These are phyloP conservation scores for maize (Zea mays) DNA, from an alignment of 176 grass and related monocot species.

Conservation along the genomic window Zm-B73-REFERENCE-NAM-5.0 NC_050099.1:190055501-190056000, in stretches of 20 bases:
- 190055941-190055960: too few relatives aligned
- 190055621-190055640: background rate
- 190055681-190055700: background rate
- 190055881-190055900: background rate
- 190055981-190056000: background rate
- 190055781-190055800: too few relatives aligned
- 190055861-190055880: background rate
- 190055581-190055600: background rate
- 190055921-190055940: background rate
- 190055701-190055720: background rate
- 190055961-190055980: background rate
- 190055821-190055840: background rate
- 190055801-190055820: background rate
- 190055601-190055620: background rate
- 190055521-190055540: background rate
- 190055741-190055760: background rate
- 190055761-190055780: too few relatives aligned
- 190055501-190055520: background rate
- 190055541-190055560: background rate
- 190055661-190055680: constrained; percentile 14
- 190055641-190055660: background rate
- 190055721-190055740: too few relatives aligned
- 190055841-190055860: background rate
- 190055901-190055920: background rate
- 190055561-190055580: constrained; percentile 5